Evolutionary conservation across 2,329 filamentous ascomycete species (phyloP).

Genomic region (Nothomitra cinnamomea): DNA sequence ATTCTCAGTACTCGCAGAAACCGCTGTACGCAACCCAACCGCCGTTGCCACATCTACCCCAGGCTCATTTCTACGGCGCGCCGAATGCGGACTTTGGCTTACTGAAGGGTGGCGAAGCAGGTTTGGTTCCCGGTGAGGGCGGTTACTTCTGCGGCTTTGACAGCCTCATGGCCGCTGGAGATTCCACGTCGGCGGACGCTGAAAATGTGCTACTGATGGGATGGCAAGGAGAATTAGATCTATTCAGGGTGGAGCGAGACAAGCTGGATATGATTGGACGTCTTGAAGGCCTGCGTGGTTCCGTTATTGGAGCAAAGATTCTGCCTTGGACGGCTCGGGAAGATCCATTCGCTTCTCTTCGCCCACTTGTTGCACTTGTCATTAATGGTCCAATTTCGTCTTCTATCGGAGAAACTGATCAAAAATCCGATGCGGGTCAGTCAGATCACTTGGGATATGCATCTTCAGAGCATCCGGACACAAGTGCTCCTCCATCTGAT

Average conservation of each 20-base stretch:
- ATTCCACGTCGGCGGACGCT: slow-evolving; percentile 24
- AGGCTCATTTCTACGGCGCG: slow-evolving; percentile 60
- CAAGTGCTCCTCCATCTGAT: slow-evolving; percentile 11
- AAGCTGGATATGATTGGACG: slow-evolving; percentile 52
- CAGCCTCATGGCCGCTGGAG: slow-evolving; percentile 34
- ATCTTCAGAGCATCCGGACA: slow-evolving; percentile 12
- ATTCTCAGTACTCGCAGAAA: slow-evolving; percentile 28
- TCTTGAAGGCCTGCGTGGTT: slow-evolving; percentile 61
- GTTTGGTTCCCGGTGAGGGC: slow-evolving; percentile 44
- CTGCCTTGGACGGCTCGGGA: slow-evolving; percentile 47
- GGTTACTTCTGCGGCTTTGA: slow-evolving; percentile 76
- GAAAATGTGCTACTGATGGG: slow-evolving; percentile 60
- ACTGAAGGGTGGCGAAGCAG: slow-evolving; percentile 27
- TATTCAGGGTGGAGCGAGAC: slow-evolving; percentile 56
- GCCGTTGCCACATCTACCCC: slow-evolving; percentile 58
- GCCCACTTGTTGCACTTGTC: slow-evolving; percentile 63
- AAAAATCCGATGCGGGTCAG: slow-evolving; percentile 15
- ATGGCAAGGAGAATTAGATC: slow-evolving; percentile 62
- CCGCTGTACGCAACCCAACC: slow-evolving; percentile 32
- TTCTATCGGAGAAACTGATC: slow-evolving; percentile 18
- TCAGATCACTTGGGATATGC: slow-evolving; percentile 19
- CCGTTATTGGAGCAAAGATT: slow-evolving; percentile 68
- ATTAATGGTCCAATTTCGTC: slow-evolving; percentile 59
- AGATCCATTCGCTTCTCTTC: slow-evolving; percentile 35
- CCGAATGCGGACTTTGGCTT: slow-evolving; percentile 53